phyloP scores from a whole-genome alignment of 2,329 filamentous ascomycete species.

The Xylariaceae sp. region DNA sequence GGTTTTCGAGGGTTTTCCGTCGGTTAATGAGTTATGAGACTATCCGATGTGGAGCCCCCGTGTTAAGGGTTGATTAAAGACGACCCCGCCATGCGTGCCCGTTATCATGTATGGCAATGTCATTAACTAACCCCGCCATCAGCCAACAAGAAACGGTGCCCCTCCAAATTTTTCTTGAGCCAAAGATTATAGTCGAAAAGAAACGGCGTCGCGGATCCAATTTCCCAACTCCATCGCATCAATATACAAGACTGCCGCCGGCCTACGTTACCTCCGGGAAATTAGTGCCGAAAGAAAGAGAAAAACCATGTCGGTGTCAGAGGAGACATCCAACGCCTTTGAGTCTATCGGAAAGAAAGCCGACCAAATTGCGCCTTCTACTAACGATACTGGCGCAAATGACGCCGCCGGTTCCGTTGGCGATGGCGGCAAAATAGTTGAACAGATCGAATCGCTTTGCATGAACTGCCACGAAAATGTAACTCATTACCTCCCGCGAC shows the following conservation, averaged over 20 bases:
- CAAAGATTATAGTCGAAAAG: conserved; percentile 1
- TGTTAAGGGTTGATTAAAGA: neutral
- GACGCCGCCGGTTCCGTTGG: conserved; percentile 23
- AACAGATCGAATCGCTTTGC: conserved; percentile 72
- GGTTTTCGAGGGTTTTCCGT: conserved; percentile 9
- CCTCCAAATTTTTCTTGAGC: conserved; percentile 34
- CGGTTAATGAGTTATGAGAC: neutral
- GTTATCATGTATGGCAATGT: neutral
- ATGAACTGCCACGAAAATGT: conserved; percentile 83
- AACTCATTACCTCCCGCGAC: conserved; percentile 25
- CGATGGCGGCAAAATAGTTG: conserved; percentile 47
- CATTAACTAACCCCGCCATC: conserved; percentile 34
- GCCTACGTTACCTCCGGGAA: neutral
- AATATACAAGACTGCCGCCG: neutral
- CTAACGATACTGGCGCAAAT: conserved; percentile 33
- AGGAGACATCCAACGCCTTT: conserved; percentile 39
- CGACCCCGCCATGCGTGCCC: neutral
- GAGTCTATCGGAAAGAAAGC: conserved; percentile 58
- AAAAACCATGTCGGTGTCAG: conserved; percentile 39
- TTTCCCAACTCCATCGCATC: neutral
- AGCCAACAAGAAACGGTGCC: conserved; percentile 29
- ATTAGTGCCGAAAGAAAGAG: neutral
- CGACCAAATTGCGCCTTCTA: conserved; percentile 42
- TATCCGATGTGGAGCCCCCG: neutral
- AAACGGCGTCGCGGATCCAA: conserved; percentile 6